Evolutionary conservation across 2,329 filamentous ascomycete genomes (phyloP).

Genomic region (Talaromyces rugulosus): DNA sequence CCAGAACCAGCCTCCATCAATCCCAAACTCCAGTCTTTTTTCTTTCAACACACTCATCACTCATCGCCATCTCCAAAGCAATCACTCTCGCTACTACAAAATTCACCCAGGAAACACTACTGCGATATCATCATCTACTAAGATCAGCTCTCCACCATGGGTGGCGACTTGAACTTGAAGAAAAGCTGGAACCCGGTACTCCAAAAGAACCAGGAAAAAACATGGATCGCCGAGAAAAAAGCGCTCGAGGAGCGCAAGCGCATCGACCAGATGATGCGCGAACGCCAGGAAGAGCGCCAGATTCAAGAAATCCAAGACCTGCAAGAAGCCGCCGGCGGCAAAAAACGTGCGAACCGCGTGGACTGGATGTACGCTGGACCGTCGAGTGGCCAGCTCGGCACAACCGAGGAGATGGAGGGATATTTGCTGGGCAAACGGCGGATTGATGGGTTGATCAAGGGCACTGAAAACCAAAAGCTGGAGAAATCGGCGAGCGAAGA

Average conservation of each 20-base stretch:
- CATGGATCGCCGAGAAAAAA: conserved; percentile 88
- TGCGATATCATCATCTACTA: neutral
- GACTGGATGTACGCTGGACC: conserved; percentile 99
- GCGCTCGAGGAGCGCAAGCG: conserved; percentile 93
- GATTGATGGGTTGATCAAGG: conserved; percentile 82
- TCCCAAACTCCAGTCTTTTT: neutral
- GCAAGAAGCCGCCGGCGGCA: conserved; percentile 82
- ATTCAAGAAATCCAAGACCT: conserved; percentile 88
- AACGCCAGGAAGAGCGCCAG: conserved; percentile 87
- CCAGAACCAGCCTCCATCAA: neutral
- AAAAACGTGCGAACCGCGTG: conserved; percentile 74
- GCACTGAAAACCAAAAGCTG: conserved; percentile 73
- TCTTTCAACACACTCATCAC: neutral
- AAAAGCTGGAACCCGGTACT: conserved; percentile 88
- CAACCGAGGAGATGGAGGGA: conserved; percentile 83
- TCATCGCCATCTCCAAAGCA: neutral
- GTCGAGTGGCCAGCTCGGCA: conserved; percentile 64
- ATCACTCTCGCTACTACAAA: neutral
- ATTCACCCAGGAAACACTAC: neutral
- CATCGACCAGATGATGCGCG: conserved; percentile 84
- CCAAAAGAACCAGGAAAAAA: conserved; percentile 82
- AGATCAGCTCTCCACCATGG: conserved; percentile 57
- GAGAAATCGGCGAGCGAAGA: conserved; percentile 68
- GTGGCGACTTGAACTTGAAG: conserved; percentile 73
- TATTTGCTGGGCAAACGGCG: conserved; percentile 89